Conservation (phyloP, 2,329 filamentous ascomycete genomes). For the Aspergillus ochraceus region DNA sequence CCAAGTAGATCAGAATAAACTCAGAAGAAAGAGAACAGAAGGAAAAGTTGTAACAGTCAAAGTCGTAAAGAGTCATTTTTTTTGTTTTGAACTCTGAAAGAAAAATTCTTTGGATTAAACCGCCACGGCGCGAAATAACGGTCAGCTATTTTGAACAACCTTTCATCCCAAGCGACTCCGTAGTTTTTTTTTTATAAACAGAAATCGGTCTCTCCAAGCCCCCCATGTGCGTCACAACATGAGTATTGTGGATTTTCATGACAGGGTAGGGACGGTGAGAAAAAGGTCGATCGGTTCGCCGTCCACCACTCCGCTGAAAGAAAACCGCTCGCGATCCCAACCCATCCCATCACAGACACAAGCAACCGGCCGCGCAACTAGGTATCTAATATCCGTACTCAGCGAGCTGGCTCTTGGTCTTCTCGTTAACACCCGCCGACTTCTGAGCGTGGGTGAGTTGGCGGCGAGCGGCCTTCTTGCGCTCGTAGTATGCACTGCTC, state of each 20-base stretch:
- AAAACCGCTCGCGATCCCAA: conserved; percentile 43
- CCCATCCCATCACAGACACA: conserved; percentile 41
- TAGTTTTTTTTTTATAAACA: conserved; percentile 36
- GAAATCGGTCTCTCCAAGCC: conserved; percentile 31
- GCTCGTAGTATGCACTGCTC: conserved; percentile 98
- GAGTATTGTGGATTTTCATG: conserved; percentile 36
- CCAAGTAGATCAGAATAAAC: neutral
- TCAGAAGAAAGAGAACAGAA: neutral
- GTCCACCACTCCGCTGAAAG: conserved; percentile 39
- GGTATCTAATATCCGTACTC: conserved; percentile 80
- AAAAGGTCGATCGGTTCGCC: conserved; percentile 43
- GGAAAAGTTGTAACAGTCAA: conserved; percentile 3
- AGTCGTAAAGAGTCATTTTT: conserved; percentile 26
- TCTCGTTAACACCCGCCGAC: conserved; percentile 80
- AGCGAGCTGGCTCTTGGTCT: conserved; percentile 86
- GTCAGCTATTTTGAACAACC: conserved; percentile 44
- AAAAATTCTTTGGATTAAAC: conserved; percentile 44
- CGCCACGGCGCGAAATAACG: conserved; percentile 43
- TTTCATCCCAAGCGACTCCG: conserved; percentile 43
- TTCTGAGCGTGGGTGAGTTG: conserved; percentile 92
- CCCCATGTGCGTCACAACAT: conserved; percentile 38
- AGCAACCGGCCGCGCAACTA: conserved; percentile 41
- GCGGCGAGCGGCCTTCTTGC: conserved; percentile 95
- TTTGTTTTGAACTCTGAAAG: conserved; percentile 34
- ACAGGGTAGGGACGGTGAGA: conserved; percentile 32